Percentiles rank a stretch among this genome's conserved stretches.
Evolutionary conservation across 1,139 yeast genomes (phyloP).

Genomic region (Debaryomyces subglobosus): DNA sequence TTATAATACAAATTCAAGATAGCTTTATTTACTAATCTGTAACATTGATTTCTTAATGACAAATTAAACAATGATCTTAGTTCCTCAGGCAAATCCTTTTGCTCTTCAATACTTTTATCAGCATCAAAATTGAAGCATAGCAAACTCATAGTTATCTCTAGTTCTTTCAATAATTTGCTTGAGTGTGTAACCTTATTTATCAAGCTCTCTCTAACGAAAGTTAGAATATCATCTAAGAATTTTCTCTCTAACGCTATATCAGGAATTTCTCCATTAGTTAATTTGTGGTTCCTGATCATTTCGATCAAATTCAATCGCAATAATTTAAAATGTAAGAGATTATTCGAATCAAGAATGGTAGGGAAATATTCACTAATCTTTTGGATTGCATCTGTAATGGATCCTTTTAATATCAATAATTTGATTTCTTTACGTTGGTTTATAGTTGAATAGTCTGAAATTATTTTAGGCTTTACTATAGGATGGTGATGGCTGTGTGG

Average conservation of each 20-base stretch:
- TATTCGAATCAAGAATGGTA: slow-evolving; percentile 54
- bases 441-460: slow-evolving; percentile 51
- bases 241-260: slow-evolving; percentile 39
- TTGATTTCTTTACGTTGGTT: slow-evolving; percentile 52
- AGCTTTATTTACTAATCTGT: slow-evolving; percentile 59
- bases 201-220: slow-evolving; percentile 63
- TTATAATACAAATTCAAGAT: slow-evolving; percentile 33
- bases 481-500: not conserved
- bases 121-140: slow-evolving; percentile 55
- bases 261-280: slow-evolving; percentile 15
- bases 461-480: slow-evolving; percentile 16
- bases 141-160: slow-evolving; percentile 72
- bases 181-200: slow-evolving; percentile 59
- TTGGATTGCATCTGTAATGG: slow-evolving; percentile 49
- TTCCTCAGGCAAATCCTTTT: slow-evolving; percentile 54
- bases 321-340: slow-evolving; percentile 63
- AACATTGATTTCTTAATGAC: slow-evolving; percentile 58
- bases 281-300: slow-evolving; percentile 58
- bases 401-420: slow-evolving; percentile 50
- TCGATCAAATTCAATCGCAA: slow-evolving; percentile 63
- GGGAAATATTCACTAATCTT: slow-evolving; percentile 55
- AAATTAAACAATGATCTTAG: slow-evolving; percentile 54
- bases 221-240: slow-evolving; percentile 58
- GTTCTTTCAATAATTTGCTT: slow-evolving; percentile 55
- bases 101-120: slow-evolving; percentile 34